These are phyloP conservation scores for Rosa persica DNA, from an alignment of 306 rosid genomes.

Conservation along the genomic window DNA sequence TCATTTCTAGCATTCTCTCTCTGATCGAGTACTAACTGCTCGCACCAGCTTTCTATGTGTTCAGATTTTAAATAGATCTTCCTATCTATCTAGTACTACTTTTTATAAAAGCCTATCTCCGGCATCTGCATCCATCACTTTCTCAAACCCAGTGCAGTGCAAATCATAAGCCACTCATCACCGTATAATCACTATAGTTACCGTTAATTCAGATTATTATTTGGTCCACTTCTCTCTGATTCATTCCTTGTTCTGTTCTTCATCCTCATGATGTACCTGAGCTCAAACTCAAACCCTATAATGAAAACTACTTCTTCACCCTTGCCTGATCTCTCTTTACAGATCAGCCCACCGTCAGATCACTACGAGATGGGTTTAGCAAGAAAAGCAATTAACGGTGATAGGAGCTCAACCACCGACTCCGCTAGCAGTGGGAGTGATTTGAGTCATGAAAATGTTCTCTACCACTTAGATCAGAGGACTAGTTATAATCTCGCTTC, in stretches of 20 bases:
- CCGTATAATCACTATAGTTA: constrained; percentile 41
- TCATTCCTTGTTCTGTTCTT: not conserved
- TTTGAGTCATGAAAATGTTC: constrained; percentile 63
- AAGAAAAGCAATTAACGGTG: constrained; percentile 30
- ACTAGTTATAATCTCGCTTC: constrained; percentile 9
- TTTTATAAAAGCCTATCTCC: constrained; percentile 36
- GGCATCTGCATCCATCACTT: constrained; percentile 3
- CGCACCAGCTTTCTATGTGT: constrained; percentile 7
- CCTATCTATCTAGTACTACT: not conserved
- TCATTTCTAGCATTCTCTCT: constrained; percentile 31
- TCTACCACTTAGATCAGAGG: constrained; percentile 16
- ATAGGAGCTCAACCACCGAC: constrained; percentile 57
- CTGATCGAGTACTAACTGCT: not conserved
- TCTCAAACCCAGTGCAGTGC: constrained; percentile 39
- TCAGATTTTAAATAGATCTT: not conserved
- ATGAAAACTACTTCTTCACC: constrained; percentile 38
- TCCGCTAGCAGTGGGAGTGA: constrained; percentile 77
- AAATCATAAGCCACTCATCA: constrained; percentile 84
- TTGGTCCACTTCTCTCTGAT: not conserved
- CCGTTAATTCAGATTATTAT: not conserved
- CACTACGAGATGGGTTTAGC: constrained; percentile 19
- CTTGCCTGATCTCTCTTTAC: constrained; percentile 72
- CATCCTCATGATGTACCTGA: constrained; percentile 31
- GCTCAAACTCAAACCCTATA: constrained; percentile 21
- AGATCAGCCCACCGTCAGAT: constrained; percentile 65